These are phyloP conservation scores for Epichloe typhina DNA, from an alignment of 2,329 filamentous ascomycete species.

Conservation along the genomic window DNA sequence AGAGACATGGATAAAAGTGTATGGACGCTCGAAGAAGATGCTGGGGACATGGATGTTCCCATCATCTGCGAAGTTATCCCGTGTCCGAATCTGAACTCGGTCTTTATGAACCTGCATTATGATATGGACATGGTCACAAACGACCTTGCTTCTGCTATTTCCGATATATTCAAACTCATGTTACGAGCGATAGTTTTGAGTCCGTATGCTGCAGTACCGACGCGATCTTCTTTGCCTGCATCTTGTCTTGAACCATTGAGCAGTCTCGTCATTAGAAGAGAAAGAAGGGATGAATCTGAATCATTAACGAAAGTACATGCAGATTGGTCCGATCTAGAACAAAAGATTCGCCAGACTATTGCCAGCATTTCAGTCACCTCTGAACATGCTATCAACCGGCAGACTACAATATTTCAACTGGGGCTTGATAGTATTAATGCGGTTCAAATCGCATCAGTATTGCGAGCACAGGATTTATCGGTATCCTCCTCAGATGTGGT, in stretches of 20 bases:
- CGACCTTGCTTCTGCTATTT: constrained; percentile 15
- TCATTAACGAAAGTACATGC: constrained; percentile 10
- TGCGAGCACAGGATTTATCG: constrained; percentile 45
- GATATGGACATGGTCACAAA: constrained; percentile 29
- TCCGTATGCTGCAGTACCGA: constrained; percentile 12
- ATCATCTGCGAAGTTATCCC: constrained; percentile 65
- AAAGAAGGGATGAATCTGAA: constrained; percentile 7
- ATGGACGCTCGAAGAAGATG: constrained; percentile 45
- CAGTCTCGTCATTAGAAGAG: constrained; percentile 11
- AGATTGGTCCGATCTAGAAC: constrained; percentile 39
- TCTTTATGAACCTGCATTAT: constrained; percentile 51
- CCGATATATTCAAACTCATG: constrained; percentile 18
- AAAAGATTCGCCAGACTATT: constrained; percentile 40
- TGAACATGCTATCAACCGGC: constrained; percentile 34
- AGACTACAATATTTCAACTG: constrained; percentile 72
- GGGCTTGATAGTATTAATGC: constrained; percentile 87
- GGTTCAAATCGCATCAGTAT: constrained; percentile 56
- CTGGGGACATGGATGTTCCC: constrained; percentile 58
- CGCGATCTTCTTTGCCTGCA: neutral
- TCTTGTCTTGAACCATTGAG: constrained; percentile 7
- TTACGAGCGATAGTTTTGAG: constrained; percentile 13
- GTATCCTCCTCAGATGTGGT: constrained; percentile 64
- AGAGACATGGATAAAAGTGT: constrained; percentile 40
- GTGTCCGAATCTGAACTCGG: constrained; percentile 31
- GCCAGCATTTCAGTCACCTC: constrained; percentile 43